These are phyloP conservation scores for Leishmania lainsoni DNA, from an alignment of 208 protist genomes.

Conservation along the genomic window DNA sequence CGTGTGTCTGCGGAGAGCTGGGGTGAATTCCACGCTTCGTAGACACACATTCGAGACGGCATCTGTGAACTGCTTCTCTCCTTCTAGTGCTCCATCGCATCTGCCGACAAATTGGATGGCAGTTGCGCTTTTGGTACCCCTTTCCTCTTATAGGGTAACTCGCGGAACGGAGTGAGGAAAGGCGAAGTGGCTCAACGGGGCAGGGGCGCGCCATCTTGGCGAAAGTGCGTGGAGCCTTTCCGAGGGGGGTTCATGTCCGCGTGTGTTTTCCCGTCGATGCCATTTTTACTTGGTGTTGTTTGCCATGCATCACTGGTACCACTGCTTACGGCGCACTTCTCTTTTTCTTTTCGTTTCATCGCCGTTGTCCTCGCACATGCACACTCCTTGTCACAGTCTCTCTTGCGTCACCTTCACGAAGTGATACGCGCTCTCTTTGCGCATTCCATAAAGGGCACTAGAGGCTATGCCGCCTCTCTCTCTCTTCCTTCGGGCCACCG, in stretches of 20 bases:
- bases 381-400: background rate
- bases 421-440: too few relatives aligned
- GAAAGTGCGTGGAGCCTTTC: background rate
- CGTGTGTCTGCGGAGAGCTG: too few relatives aligned
- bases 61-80: background rate
- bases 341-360: background rate
- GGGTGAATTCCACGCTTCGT: too few relatives aligned
- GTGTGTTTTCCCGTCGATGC: background rate
- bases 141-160: background rate
- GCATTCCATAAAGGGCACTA: background rate
- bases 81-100: background rate
- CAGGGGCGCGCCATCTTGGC: background rate
- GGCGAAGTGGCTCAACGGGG: background rate
- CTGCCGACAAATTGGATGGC: background rate
- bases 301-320: too few relatives aligned
- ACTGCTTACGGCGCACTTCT: background rate
- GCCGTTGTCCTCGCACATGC: background rate
- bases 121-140: background rate
- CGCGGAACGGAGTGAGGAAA: background rate
- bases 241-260: background rate
- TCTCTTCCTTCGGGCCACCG: slow-evolving; percentile 8
- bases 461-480: background rate
- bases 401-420: background rate
- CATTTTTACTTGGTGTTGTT: too few relatives aligned
- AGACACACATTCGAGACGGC: background rate